Evolutionary conservation across 108 stramenopile species (phyloP).

Genomic region (Phaeodactylum tricornutum): DNA sequence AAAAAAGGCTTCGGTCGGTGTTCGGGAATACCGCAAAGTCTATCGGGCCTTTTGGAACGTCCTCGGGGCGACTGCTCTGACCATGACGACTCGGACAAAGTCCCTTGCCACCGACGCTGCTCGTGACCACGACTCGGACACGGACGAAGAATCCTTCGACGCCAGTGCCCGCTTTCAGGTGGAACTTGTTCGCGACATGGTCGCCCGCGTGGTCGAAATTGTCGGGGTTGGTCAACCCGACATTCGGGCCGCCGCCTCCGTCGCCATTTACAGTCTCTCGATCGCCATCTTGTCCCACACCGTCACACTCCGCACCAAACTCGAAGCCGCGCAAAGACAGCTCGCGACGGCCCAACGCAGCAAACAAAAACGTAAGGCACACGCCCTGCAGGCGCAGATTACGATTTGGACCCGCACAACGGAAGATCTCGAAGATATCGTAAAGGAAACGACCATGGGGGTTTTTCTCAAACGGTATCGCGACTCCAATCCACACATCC

Average conservation of each 20-base stretch:
- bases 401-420: conserved; percentile 44
- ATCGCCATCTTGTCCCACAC: conserved; percentile 50
- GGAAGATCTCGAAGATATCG: conserved; percentile 52
- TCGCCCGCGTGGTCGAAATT: conserved; percentile 50
- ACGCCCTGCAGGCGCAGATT: conserved; percentile 37
- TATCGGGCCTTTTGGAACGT: conserved; percentile 75
- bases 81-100: conserved; percentile 4
- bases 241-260: conserved; percentile 48
- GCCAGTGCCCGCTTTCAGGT: conserved; percentile 42
- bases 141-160: conserved; percentile 6
- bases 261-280: conserved; percentile 53
- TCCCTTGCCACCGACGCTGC: background rate
- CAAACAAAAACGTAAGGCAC: conserved; percentile 26
- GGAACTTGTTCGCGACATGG: conserved; percentile 46
- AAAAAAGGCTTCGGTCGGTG: conserved; percentile 10
- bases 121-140: background rate
- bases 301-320: conserved; percentile 31
- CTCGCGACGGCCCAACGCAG: conserved; percentile 25
- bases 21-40: conserved; percentile 47
- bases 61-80: conserved; percentile 45
- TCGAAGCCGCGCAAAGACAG: conserved; percentile 44
- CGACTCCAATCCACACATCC: conserved; percentile 67
- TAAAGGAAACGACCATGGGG: conserved; percentile 39
- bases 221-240: conserved; percentile 74
- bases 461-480: conserved; percentile 76